These are phyloP conservation scores for Vanrija pseudolonga DNA, from an alignment of 1,284 basidiomycete genomes.

Conservation along the genomic window DNA sequence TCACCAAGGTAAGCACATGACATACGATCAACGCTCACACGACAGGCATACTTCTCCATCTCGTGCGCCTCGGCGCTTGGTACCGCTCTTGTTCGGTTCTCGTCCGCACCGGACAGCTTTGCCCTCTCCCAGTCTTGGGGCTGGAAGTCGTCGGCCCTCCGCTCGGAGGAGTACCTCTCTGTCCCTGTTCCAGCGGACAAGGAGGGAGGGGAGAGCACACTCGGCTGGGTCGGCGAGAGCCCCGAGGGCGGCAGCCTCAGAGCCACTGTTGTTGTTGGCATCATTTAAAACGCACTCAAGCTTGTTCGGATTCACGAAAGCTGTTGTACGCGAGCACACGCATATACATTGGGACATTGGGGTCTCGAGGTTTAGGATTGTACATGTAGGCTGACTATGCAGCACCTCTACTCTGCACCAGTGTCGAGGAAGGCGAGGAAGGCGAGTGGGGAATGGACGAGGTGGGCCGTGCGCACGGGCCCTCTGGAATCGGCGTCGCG, in stretches of 20 bases:
- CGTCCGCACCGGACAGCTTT: constrained; percentile 79
- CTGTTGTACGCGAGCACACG: neutral
- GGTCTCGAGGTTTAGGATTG: too few relatives aligned
- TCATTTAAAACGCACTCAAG: constrained; percentile 53
- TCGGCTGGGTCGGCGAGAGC: constrained; percentile 47
- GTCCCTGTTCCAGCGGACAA: constrained; percentile 45
- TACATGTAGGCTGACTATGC: neutral
- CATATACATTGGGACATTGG: neutral
- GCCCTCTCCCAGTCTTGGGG: constrained; percentile 58
- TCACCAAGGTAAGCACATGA: constrained; percentile 39
- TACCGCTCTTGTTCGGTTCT: constrained; percentile 73
- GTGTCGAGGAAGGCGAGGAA: neutral
- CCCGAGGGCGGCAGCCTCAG: constrained; percentile 61
- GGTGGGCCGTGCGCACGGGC: too few relatives aligned
- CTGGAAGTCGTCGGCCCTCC: constrained; percentile 51
- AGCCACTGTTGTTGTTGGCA: constrained; percentile 68
- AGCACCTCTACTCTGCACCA: neutral
- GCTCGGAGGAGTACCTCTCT: constrained; percentile 47
- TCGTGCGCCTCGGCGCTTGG: constrained; percentile 77
- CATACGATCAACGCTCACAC: neutral
- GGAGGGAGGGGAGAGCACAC: constrained; percentile 56
- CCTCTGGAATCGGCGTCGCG: too few relatives aligned
- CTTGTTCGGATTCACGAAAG: neutral
- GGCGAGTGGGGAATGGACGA: too few relatives aligned
- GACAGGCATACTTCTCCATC: constrained; percentile 68